phyloP scores from a whole-genome alignment of 257 asterid species.

The Salvia splendens region DNA sequence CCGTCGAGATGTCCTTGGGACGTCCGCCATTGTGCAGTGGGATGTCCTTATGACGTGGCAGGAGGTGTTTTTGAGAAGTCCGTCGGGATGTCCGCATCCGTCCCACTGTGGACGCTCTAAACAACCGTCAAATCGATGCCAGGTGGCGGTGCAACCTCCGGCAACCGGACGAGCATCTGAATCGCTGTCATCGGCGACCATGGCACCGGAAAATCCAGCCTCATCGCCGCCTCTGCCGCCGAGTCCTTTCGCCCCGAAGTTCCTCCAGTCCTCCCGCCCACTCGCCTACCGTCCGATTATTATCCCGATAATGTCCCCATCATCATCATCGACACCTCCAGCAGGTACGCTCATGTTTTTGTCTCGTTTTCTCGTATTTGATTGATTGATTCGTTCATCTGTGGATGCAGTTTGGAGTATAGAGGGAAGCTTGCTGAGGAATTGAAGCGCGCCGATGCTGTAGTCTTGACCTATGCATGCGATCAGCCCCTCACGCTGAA shows the following conservation, averaged over 20 bases:
- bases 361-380: background rate
- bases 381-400: conserved; percentile 20
- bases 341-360: conserved; percentile 53
- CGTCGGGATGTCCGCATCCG: too few species aligned
- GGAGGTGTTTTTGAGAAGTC: too few species aligned
- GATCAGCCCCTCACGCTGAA: conserved; percentile 84
- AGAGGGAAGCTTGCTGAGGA: conserved; percentile 93
- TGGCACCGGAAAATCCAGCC: conserved; percentile 93
- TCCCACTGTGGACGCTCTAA: too few species aligned
- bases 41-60: too few species aligned
- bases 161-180: conserved; percentile 67
- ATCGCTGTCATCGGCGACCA: conserved; percentile 96
- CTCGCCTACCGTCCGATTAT: conserved; percentile 94
- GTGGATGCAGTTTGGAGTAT: conserved; percentile 76
- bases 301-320: conserved; percentile 84
- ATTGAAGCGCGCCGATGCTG: conserved; percentile 94
- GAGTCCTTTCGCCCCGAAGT: conserved; percentile 80
- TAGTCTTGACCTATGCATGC: conserved; percentile 94
- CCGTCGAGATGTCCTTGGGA: too few species aligned
- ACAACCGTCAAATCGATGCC: conserved; percentile 52
- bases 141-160: conserved; percentile 47
- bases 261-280: conserved; percentile 88
- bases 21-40: too few species aligned
- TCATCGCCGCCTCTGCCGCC: conserved; percentile 83
- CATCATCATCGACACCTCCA: conserved; percentile 82